Evolutionary conservation across 2,329 filamentous ascomycete species (phyloP).

Genomic region (Seiridium cupressi): DNA sequence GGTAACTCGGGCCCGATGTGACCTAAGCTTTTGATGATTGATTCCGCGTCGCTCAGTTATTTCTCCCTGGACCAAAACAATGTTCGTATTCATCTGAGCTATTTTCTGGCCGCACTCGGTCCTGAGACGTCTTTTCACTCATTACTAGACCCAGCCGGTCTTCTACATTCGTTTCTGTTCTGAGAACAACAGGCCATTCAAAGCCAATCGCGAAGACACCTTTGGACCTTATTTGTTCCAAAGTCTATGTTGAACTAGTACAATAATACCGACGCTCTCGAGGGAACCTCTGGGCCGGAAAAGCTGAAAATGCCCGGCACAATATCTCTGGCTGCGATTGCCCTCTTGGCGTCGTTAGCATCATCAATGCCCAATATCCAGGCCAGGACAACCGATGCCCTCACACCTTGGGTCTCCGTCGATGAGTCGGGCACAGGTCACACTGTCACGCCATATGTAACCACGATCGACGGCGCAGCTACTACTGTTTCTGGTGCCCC

Average conservation of each 20-base stretch:
- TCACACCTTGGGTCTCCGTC: slow-evolving; percentile 51
- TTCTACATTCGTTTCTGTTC: too few species aligned
- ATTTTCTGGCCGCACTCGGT: too few species aligned
- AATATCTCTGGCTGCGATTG: slow-evolving; percentile 15
- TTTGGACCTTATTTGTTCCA: background rate
- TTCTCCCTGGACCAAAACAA: background rate
- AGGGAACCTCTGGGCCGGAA: slow-evolving; percentile 3
- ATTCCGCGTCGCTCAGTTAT: background rate
- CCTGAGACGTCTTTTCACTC: too few species aligned
- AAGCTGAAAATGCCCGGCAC: slow-evolving; percentile 20
- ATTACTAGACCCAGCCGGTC: too few species aligned
- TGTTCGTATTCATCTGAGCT: too few species aligned
- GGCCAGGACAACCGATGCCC: slow-evolving; percentile 26
- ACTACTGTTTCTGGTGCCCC: slow-evolving; percentile 36
- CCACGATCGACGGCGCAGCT: slow-evolving; percentile 44
- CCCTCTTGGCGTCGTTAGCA: slow-evolving; percentile 21
- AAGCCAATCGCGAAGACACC: too few species aligned
- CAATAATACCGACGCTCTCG: background rate
- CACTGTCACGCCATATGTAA: slow-evolving; percentile 49
- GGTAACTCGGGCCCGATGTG: background rate
- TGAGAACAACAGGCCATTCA: too few species aligned
- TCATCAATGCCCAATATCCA: slow-evolving; percentile 21
- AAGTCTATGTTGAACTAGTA: background rate
- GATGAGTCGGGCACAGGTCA: slow-evolving; percentile 43
- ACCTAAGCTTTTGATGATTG: background rate